Percentiles rank a stretch among this genome's conserved stretches.
phyloP scores from a whole-genome alignment of 2,329 filamentous ascomycete genomes.

The Neurospora sp. region DNA sequence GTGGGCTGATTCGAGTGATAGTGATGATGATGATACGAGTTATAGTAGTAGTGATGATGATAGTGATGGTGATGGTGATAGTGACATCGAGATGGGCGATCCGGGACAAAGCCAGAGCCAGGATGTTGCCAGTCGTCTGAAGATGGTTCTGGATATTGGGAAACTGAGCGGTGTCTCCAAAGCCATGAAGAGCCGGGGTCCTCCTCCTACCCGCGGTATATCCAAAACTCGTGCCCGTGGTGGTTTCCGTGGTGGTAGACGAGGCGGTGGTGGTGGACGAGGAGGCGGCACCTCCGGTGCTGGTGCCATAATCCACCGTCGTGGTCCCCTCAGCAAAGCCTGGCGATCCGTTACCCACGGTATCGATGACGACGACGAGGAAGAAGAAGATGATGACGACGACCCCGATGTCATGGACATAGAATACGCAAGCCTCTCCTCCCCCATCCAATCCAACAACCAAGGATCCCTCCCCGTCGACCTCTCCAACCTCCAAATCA shows the following conservation, averaged over 20 bases:
- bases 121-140: neutral
- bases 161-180: neutral
- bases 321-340: neutral
- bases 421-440: neutral
- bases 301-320: neutral
- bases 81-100: neutral
- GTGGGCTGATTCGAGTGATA: neutral
- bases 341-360: neutral
- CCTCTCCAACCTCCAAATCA: neutral
- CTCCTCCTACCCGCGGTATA: neutral
- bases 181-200: neutral
- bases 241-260: neutral
- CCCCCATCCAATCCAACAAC: neutral
- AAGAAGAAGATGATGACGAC: neutral
- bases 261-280: neutral
- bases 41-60: neutral
- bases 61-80: neutral
- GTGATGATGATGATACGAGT: neutral
- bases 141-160: neutral
- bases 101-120: neutral
- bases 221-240: neutral
- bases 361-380: neutral
- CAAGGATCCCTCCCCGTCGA: neutral
- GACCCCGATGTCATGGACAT: neutral
- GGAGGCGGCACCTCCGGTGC: neutral